Conservation (phyloP, 257 asterid genomes). For the Ehretia macrophylla region DNA sequence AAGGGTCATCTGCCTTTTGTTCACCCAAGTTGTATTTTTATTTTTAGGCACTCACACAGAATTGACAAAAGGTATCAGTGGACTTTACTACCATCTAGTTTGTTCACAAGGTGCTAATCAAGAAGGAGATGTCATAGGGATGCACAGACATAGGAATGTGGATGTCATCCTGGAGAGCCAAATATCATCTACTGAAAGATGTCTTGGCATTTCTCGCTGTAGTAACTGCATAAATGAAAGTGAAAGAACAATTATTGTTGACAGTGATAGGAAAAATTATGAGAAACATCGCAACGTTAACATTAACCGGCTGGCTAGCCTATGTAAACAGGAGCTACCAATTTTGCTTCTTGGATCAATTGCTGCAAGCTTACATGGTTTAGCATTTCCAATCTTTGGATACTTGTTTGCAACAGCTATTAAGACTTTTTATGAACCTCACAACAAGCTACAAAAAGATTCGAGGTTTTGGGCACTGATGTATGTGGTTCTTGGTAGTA, state of each 20-base stretch:
- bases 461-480: constrained; percentile 28
- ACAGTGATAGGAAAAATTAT: background rate
- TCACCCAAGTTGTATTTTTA: background rate
- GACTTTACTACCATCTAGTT: constrained; percentile 20
- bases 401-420: constrained; percentile 21
- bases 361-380: constrained; percentile 20
- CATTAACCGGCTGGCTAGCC: constrained; percentile 8
- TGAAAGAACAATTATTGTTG: background rate
- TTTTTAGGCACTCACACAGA: constrained; percentile 28
- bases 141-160: background rate
- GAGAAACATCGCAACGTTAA: constrained; percentile 7
- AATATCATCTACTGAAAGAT: background rate
- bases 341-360: constrained; percentile 22
- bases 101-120: constrained; percentile 6
- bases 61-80: constrained; percentile 16
- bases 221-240: background rate
- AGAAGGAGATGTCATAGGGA: background rate
- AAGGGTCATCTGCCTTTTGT: background rate
- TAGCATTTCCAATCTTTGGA: constrained; percentile 22
- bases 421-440: constrained; percentile 25
- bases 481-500: constrained; percentile 18
- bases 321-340: constrained; percentile 21
- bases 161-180: background rate
- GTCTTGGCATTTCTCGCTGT: background rate
- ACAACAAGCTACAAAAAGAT: constrained; percentile 13